Evolutionary conservation across 1,284 basidiomycete species (phyloP), one percentile per base, ranked within the genome.

Genomic region (Anthracocystis walkeri): DNA sequence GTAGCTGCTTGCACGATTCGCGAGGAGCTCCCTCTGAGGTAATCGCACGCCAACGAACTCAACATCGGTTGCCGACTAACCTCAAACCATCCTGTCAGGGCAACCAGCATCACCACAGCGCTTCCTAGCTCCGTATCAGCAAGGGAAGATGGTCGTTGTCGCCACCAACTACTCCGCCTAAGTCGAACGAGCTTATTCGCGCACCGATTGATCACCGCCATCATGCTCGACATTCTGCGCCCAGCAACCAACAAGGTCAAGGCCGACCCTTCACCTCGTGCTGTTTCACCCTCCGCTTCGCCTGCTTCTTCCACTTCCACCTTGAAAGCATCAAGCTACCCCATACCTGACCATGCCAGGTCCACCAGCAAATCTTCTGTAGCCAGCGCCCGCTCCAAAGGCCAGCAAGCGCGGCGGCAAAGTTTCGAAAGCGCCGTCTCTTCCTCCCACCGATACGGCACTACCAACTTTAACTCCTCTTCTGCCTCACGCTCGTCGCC

Each of bases 301-400:
- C 74, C 74, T 4, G 74, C 74, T 14, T 76, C 74, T 7, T 76
- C 74, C 25, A 76, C 68, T 25, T 76, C 74, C 8, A 76, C 68
- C 7, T 55, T 76, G 25, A 71, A 63, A 20, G 72, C 72, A 4
- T 65, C 71, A 1, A 6, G 29, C 3, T 21, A 54, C n/a, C 31
- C 57, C 12, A 25, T 38, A 35, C 35, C 67, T 3, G 35, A 50
- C 14, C 58, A 50, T 31, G 29, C 40, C 49, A 48, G 29, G 10
- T 41, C 64, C 0, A 33, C n/a, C 31, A 52, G 48, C 53, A 65
- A 49, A 51, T 52, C 64, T 11, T 53, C 41, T 14, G 23, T 54
- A 21, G 25, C 48, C 21, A 49, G 67, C 16, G 64, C 73, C 29
- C 67, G 73, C 16, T 75, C 73, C 7, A 67, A 58, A 53, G 73